Percentiles rank a stretch among this genome's conserved stretches.
These are phyloP conservation scores for Pigoraptor vietnamica DNA, from an alignment of 78 protist genomes.

Conservation along the genomic window DNA sequence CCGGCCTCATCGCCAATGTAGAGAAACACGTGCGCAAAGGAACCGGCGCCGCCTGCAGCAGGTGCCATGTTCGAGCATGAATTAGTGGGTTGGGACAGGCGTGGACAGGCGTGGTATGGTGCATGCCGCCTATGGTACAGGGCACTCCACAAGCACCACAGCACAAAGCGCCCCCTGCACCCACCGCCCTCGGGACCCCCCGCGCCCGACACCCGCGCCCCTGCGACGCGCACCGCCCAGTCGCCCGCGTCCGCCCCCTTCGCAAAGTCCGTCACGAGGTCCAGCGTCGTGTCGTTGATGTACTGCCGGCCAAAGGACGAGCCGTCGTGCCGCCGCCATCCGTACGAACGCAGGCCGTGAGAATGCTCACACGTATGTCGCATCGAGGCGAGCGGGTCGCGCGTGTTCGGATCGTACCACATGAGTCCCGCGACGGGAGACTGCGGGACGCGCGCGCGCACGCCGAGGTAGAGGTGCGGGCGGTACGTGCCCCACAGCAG, in stretches of 20 bases:
- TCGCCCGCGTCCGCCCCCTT: not conserved
- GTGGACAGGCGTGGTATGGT: too few species aligned
- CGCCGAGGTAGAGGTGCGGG: slow-evolving; percentile 18
- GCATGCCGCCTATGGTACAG: too few species aligned
- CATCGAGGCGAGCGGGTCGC: not conserved
- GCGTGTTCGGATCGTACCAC: not conserved
- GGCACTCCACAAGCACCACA: too few species aligned
- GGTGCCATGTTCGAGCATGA: too few species aligned
- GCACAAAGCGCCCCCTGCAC: too few species aligned
- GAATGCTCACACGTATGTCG: not conserved
- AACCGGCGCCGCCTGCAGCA: too few species aligned
- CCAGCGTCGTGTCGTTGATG: not conserved
- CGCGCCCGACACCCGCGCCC: not conserved
- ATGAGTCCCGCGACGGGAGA: not conserved
- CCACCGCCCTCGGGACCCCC: too few species aligned
- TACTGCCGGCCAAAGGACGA: not conserved
- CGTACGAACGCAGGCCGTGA: not conserved
- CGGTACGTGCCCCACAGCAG: slow-evolving; percentile 18
- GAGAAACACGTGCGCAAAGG: too few species aligned
- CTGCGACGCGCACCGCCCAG: not conserved
- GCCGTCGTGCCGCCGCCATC: slow-evolving; percentile 22
- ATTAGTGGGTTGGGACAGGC: too few species aligned
- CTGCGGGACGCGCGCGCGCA: not conserved
- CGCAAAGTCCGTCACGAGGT: not conserved
- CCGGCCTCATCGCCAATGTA: too few species aligned